Evolutionary conservation across 1,284 basidiomycete genomes (phyloP).

Genomic region (Trametes versicolor): DNA sequence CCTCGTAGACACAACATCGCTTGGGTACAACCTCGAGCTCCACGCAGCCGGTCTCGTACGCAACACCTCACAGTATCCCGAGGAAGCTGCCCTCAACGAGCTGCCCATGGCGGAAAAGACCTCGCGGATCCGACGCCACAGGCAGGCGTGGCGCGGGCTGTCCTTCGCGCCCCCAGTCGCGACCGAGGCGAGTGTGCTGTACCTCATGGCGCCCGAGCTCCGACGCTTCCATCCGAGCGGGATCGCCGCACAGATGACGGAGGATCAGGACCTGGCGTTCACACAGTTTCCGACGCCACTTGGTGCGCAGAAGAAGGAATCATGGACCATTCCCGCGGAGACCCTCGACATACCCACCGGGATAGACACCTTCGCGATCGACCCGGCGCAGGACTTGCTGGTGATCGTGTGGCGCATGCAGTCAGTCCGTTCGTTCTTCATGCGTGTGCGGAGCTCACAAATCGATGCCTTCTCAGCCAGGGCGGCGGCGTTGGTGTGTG

Average conservation of each 20-base stretch:
- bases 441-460: too few relatives aligned
- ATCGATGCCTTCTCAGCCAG: too few relatives aligned
- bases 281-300: neutral
- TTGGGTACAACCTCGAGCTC: neutral
- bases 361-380: neutral
- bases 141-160: neutral
- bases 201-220: neutral
- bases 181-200: neutral
- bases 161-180: neutral
- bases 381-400: neutral
- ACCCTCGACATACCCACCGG: neutral
- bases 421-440: neutral
- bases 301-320: neutral
- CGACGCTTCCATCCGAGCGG: constrained; percentile 1
- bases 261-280: neutral
- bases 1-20: neutral
- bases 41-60: neutral
- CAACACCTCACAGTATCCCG: neutral
- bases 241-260: neutral
- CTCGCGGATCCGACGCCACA: neutral
- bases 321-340: neutral
- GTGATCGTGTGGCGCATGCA: neutral
- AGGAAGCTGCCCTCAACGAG: neutral
- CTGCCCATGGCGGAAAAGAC: neutral
- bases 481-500: too few relatives aligned